Evolutionary conservation across 1,139 yeast species (phyloP), one percentile per base, ranked within the genome.

Genomic region (Meyerozyma athensensis): DNA sequence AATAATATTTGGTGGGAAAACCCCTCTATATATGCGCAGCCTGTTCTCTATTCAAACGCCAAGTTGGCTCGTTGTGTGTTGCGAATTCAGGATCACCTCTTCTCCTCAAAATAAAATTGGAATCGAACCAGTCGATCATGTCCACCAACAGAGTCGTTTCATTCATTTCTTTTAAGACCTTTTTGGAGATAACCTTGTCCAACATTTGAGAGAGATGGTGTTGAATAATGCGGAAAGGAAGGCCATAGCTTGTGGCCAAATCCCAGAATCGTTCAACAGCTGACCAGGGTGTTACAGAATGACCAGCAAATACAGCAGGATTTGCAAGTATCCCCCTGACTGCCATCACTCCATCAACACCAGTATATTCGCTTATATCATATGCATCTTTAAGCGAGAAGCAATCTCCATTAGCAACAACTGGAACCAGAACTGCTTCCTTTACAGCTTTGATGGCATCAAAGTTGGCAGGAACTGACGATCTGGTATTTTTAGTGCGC

Each of bases 331-430:
- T 68, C 0, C 98, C 98, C 46, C 98, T 67, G 1, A 87, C 98
- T 1, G 97, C 85, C 98, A 92, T 92, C 5, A 92, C 85, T 5
- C 97, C 98, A 54, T 87, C 94, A 23, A 79, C 89, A 1, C 84
- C 84, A 0, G 97, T 89, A 35, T 58, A 57, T 13, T 74, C 65
- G 0, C 78, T 77, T 22, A 90, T 89, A 17, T 58, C 56, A 23
- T 65, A 49, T 17, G 86, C 81, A 55, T 87, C 96, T 12, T 68
- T 65, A 23, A 79, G 62, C 1, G 76, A 59, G 50, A 84, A 85
- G 49, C 96, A 92, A 59, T 94, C 98, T 8, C 98, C 98, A 53
- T 94, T 94, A 2, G 98, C 97, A 10, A 92, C 82, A 0, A 94
- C 90, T 0, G 97, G 97, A 0, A 84, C 79, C 3, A 58, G 54